Conservation (phyloP, 164 flowering plant genomes). For the Paratinospora sagittata region DNA sequence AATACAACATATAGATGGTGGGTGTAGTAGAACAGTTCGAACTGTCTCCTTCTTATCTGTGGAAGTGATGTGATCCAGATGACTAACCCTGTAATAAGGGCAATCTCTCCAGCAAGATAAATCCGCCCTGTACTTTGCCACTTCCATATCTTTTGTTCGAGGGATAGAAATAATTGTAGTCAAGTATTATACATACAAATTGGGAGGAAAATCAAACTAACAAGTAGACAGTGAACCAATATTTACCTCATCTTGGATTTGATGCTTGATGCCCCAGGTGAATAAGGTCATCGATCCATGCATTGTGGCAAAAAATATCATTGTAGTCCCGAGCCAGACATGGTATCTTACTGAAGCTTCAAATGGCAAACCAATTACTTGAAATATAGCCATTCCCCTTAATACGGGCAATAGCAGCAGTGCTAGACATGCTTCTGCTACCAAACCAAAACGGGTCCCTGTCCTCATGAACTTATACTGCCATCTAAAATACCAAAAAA, state of each 20-base stretch:
- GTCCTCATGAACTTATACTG: conserved; percentile 51
- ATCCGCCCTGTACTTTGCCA: conserved; percentile 81
- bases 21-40: conserved; percentile 71
- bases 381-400: conserved; percentile 58
- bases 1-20: conserved; percentile 74
- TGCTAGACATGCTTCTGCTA: conserved; percentile 75
- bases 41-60: conserved; percentile 55
- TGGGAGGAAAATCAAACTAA: conserved; percentile 4
- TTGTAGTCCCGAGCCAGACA: conserved; percentile 66
- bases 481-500: conserved; percentile 49
- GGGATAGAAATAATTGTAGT: background rate
- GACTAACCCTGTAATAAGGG: conserved; percentile 48
- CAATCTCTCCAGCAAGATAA: conserved; percentile 77
- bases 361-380: conserved; percentile 60
- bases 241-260: conserved; percentile 51
- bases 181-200: background rate
- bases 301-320: conserved; percentile 60
- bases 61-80: conserved; percentile 88
- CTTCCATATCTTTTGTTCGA: conserved; percentile 42
- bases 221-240: background rate
- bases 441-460: conserved; percentile 61
- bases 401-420: conserved; percentile 67
- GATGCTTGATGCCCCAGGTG: conserved; percentile 65
- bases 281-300: conserved; percentile 71
- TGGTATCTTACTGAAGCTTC: conserved; percentile 84